These are phyloP conservation scores for Hypoxylon lienhwacheense DNA, from an alignment of 495 filamentous ascomycete species.

Conservation along the genomic window DNA sequence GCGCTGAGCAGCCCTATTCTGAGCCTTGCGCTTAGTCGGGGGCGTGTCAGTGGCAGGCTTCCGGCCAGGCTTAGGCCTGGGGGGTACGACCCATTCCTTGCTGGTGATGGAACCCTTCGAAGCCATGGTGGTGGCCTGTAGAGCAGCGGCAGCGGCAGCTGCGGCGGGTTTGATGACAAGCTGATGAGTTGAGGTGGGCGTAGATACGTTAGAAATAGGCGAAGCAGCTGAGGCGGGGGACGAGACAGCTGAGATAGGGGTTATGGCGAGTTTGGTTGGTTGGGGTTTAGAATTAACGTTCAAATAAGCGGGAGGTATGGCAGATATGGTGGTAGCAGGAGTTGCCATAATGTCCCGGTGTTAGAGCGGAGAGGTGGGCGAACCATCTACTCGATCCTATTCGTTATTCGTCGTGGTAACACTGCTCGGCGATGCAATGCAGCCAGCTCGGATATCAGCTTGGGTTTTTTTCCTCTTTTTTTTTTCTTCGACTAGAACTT, in stretches of 20 bases:
- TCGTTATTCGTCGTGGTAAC: conserved; percentile 9
- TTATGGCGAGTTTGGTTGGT: conserved; percentile 38
- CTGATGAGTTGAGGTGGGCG: conserved; percentile 31
- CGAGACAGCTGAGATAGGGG: conserved; percentile 33
- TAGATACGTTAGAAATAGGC: conserved; percentile 35
- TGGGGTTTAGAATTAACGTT: conserved; percentile 23
- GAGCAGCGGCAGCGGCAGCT: conserved; percentile 12
- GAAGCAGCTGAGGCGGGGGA: conserved; percentile 36
- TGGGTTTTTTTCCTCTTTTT: conserved; percentile 11
- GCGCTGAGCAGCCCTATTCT: conserved; percentile 90
- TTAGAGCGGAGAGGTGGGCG: conserved; percentile 19
- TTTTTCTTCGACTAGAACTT: neutral
- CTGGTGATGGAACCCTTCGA: conserved; percentile 60
- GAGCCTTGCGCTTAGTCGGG: conserved; percentile 87
- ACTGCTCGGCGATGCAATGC: conserved; percentile 26
- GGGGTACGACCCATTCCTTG: conserved; percentile 87
- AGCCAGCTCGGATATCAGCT: conserved; percentile 32
- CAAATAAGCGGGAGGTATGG: conserved; percentile 15
- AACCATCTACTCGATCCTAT: conserved; percentile 30
- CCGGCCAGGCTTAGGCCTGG: conserved; percentile 87
- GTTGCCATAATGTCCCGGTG: conserved; percentile 35
- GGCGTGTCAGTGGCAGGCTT: conserved; percentile 91
- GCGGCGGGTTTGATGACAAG: conserved; percentile 33
- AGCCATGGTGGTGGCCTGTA: conserved; percentile 28
- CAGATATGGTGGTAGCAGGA: conserved; percentile 15